phyloP scores from a whole-genome alignment of 495 filamentous ascomycete species.

The Gamarada debralockiae region DNA sequence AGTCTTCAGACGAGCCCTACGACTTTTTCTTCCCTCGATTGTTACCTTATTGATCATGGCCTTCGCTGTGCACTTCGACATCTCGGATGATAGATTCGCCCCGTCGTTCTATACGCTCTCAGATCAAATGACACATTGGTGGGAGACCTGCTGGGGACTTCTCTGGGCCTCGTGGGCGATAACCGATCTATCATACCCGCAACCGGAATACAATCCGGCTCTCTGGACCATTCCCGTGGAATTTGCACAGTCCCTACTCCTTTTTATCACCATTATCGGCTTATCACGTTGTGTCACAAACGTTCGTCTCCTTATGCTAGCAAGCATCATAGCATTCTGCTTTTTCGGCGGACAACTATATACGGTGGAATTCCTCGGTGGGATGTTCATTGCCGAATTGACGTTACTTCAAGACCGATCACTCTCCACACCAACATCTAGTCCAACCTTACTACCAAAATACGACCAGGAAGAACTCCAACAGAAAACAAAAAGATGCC shows the following conservation, averaged over 20 bases:
- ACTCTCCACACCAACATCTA: constrained; percentile 1
- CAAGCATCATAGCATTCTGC: constrained; percentile 48
- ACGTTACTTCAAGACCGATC: constrained; percentile 40
- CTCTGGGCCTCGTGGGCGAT: constrained; percentile 43
- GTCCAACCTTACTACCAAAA: constrained; percentile 16
- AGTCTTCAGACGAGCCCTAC: constrained; percentile 59
- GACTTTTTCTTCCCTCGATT: constrained; percentile 60
- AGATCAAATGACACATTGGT: constrained; percentile 21
- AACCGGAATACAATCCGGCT: constrained; percentile 55
- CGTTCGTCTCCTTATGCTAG: constrained; percentile 42
- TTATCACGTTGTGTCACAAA: constrained; percentile 45
- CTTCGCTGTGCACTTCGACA: constrained; percentile 47
- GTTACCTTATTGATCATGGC: constrained; percentile 54
- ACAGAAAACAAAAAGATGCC: constrained; percentile 13
- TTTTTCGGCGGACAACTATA: constrained; percentile 57
- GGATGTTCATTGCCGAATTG: constrained; percentile 57
- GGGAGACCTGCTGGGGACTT: constrained; percentile 45
- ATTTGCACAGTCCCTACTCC: constrained; percentile 59
- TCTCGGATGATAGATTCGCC: constrained; percentile 35
- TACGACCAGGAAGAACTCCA: constrained; percentile 17
- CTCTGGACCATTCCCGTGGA: constrained; percentile 75
- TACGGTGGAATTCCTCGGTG: constrained; percentile 54
- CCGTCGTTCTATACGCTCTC: constrained; percentile 21
- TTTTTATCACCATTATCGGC: constrained; percentile 58
- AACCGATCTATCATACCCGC: constrained; percentile 43